Conservation (phyloP, 805 yeast species). For the Candida awuae region DNA sequence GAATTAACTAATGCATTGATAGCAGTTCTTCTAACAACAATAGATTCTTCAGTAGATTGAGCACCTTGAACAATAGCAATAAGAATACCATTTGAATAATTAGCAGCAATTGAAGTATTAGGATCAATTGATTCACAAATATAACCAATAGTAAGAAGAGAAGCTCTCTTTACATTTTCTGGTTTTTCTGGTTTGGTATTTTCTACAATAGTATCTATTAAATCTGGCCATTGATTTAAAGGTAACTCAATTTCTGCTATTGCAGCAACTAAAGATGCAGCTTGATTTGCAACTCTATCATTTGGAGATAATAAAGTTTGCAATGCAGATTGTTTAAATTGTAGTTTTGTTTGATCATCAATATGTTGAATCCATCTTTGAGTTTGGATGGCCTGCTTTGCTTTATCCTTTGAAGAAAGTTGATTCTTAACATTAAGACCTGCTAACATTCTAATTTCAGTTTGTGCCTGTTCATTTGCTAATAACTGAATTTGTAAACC, state of each 20-base stretch:
- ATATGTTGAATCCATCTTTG: slow-evolving; percentile 63
- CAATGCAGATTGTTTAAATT: slow-evolving; percentile 61
- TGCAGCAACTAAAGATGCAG: slow-evolving; percentile 93
- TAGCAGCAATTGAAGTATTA: slow-evolving; percentile 59
- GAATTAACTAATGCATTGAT: slow-evolving; percentile 87
- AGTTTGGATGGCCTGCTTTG: slow-evolving; percentile 49
- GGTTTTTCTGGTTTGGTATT: slow-evolving; percentile 77
- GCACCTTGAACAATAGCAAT: slow-evolving; percentile 98
- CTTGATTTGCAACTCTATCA: slow-evolving; percentile 75
- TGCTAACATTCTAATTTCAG: slow-evolving; percentile 88
- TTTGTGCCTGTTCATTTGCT: slow-evolving; percentile 51
- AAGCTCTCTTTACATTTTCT: slow-evolving; percentile 74
- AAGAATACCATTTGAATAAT: slow-evolving; percentile 85
- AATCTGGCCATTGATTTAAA: slow-evolving; percentile 76
- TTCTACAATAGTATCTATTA: slow-evolving; percentile 75
- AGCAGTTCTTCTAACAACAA: slow-evolving; percentile 78
- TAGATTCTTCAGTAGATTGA: slow-evolving; percentile 68
- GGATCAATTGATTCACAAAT: slow-evolving; percentile 95
- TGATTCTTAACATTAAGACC: slow-evolving; percentile 83
- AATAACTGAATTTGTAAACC: slow-evolving; percentile 63
- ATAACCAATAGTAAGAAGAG: slow-evolving; percentile 85
- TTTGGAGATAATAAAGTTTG: slow-evolving; percentile 55
- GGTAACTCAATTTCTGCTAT: slow-evolving; percentile 96
- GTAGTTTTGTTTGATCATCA: slow-evolving; percentile 44
- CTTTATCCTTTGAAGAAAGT: slow-evolving; percentile 69